Base-by-base conservation (phyloP, 208 protist genomes). In the Crithidia bombi region DNA sequence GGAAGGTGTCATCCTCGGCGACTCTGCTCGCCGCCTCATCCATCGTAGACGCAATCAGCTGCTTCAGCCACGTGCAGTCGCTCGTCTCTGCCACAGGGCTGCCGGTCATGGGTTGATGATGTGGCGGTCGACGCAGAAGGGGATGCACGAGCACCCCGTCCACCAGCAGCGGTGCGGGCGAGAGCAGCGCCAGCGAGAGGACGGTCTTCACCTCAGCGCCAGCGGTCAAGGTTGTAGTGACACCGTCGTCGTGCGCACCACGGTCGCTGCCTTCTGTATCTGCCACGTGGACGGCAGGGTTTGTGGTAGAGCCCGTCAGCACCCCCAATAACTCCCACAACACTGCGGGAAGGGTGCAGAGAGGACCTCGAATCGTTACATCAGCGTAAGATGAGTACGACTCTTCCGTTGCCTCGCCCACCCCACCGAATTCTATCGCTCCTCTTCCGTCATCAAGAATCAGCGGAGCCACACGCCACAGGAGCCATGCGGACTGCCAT, bases 81-180 rank as follows among this genome's bases (percentile, higher is more conserved):
- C 15, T 26, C 33, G 9, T 25, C 41, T 3, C 26, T 38, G 61
- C n/a, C n/a, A 5, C 19, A 15, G 28, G 4, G 9, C 7, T 19
- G 11, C 15, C 23, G 14, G 5, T 58, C 5, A 19, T 21, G n/a
- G 6, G n/a, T 10, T 65, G 19, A 10, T 51, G 30, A 19, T 36
- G 69, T 1, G n/a, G 25, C 28, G 41, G 35, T 11, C 47, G 30
- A n/a, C 69, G 69, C 61, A 75, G 28, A n/a, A 75, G 61, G 1
- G 69, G 61, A 28, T 75, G 69, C 19, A 19, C 17, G 23, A 74
- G 23, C n/a, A 67, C 23, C 15, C 41, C 43, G 25, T 21, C 39
- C 32, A 62, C 12, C 1, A 66, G 23, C 11, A 74, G 68, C 1
- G 68, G 58, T 15, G 19, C 10, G 5, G 57, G 50, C 12, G 68